Base-by-base conservation (phyloP, 768 basidiomycete species). In the Cystofilobasidium capitatum region DNA sequence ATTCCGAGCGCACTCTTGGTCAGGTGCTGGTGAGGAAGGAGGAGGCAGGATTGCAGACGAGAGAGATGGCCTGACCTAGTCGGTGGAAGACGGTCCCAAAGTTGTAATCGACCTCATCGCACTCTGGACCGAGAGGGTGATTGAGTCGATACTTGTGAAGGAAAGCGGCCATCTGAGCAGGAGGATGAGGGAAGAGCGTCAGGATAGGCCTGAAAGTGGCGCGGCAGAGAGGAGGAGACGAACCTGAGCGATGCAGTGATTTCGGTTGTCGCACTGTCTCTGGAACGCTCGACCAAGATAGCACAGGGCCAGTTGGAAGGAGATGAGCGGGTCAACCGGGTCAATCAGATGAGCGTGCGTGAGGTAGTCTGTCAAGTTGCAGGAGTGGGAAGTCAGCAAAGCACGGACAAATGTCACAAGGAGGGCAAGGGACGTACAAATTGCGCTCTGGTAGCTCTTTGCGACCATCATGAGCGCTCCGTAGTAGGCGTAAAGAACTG, bases 11-110 rank as follows among this genome's bases (percentile, higher is more conserved):
- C 63, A 58, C 66, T 37, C 44, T 14, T 17, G 6, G 57, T 33
- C 26, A 42, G 58, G 36, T 37, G 42, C 36, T 9, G 9, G 33
- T 14, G n/a, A 24, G 26, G n/a, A 31, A 17, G 36, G 37, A 24
- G 45, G 24, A 8, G 29, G 33, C n/a, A 10, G 20, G 36, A 36
- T 7, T n/a, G 1, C 59, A 36, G 17, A 47, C 24, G 16, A 45
- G 57, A 4, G 37, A 16, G 16, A 4, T 55, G 12, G 16, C 72
- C 82, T 64, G 69, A 91, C 91, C 89, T n/a, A 96, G 80, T 68
- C 92, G 88, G 74, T 98, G 94, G 75, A 96, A 98, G 1, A 85
- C 84, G 55, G 94, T 81, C 0, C 87, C 94, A 74, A 93, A 89
- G 76, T 99, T 99, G 75, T 83, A 97, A 66, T 99, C 90, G 4